Base-by-base conservation (phyloP, 2,329 filamentous ascomycete species). In the Capronia americana region DNA sequence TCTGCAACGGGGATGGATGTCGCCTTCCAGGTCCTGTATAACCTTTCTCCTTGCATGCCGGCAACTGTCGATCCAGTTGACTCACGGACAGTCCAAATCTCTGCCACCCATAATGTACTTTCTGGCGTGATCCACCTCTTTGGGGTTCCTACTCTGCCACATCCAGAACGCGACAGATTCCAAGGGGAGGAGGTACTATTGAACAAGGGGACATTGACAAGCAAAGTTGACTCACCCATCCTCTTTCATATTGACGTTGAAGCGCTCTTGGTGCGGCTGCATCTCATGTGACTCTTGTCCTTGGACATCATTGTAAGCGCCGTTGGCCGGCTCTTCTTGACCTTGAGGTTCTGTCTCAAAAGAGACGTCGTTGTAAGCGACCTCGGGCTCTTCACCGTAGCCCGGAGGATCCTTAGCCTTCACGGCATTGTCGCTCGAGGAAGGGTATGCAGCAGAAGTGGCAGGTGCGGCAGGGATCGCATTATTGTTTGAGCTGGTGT, bases 241-340 rank as follows among this genome's bases (percentile, higher is more conserved):
- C 87, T 96, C 92, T 80, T 96, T 96, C 64, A 93, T 91, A 67
- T 89, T 90, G 68, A 91, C 88, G 67, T 85, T 87, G 71, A 82
- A 81, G 54, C 75, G 61, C 38, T 72, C 67, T 34, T 44, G 58
- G 14, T 59, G 61, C 5, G 62, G 30, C 11, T 59, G 60, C 53
- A 50, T 60, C 32, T 63, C 63, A n/a, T 20, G 24, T 11, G 30
- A 12, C 57, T 79, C 79, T 26, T 79, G 81, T 54, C 77, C 77
- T 55, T 79, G 77, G 57, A 71, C 73, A 51, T 78, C 78, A 30
- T 74, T 58, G 38, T 80, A 77, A 38, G 67, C 71, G 56, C 70
- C 70, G 60, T 73, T 67, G 64, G 68, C 61, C 30, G 69, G 63
- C 38, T 72, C 67, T 63, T 77, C 74, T 11, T 71, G 58, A 57